A percentile compares a stretch with the other conserved stretches of the same genome.
Evolutionary conservation across 495 filamentous ascomycete species (phyloP).

Genomic region (Cenococcum geophilum): DNA sequence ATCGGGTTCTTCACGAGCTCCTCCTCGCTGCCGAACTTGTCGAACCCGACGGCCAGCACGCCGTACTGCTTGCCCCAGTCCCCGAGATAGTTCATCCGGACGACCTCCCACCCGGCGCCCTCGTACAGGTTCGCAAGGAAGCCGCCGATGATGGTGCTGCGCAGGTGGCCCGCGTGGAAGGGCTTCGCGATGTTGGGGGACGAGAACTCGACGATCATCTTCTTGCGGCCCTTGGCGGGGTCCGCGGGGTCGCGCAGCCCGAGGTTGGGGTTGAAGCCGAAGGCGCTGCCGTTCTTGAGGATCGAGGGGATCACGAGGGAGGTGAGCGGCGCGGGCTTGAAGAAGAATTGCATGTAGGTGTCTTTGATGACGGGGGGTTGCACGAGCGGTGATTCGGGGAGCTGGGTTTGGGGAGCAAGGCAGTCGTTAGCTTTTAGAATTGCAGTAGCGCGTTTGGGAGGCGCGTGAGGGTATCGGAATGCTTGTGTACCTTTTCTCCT

Average conservation of each 20-base stretch:
- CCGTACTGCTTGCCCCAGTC: constrained; percentile 74
- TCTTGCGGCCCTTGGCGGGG: constrained; percentile 34
- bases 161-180: constrained; percentile 65
- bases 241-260: constrained; percentile 33
- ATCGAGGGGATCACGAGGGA: constrained; percentile 42
- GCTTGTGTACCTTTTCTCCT: constrained; percentile 33
- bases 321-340: constrained; percentile 42
- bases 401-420: constrained; percentile 41
- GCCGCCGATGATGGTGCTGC: constrained; percentile 68
- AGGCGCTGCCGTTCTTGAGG: constrained; percentile 34
- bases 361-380: constrained; percentile 56
- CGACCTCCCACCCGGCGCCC: constrained; percentile 63
- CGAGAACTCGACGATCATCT: constrained; percentile 57
- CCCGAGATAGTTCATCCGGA: constrained; percentile 66
- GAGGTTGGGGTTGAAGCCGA: constrained; percentile 37
- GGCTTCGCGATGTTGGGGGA: constrained; percentile 70
- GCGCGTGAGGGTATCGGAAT: neutral
- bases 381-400: constrained; percentile 69
- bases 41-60: constrained; percentile 60
- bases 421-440: neutral
- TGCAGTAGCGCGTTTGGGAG: too few species aligned
- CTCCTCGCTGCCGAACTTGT: constrained; percentile 57
- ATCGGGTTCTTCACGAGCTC: constrained; percentile 56
- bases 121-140: constrained; percentile 65
- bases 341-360: constrained; percentile 79